Evolutionary conservation across 768 basidiomycete genomes (phyloP), one percentile per base, ranked within the genome.

Genomic region (Suillus sp.): DNA sequence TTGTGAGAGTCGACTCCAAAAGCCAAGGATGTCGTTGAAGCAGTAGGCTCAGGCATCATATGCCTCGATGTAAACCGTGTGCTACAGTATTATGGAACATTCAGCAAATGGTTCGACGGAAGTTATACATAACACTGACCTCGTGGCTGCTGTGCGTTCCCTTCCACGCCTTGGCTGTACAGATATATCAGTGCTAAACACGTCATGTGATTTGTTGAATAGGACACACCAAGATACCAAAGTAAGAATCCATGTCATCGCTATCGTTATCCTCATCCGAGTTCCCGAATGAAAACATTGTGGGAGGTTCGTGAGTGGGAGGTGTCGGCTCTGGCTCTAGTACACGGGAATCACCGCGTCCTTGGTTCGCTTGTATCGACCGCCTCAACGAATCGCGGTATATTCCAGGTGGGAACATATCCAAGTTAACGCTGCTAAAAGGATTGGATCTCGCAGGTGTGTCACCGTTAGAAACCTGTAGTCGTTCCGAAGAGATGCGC

Each of bases 351-450:
- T 59, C 34, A n/a, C 6, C 13, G 5, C 35, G 70, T 25, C 71
- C 22, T 51, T 68, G 45, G 67, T 70, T 58, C 71, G 73, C 66
- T 27, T 57, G 56, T 57, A 57, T 57, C 18, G 56, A 40, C 4
- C 56, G 37, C 27, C 69, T 70, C 20, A 75, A 37, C 32, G 74
- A 77, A 63, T 75, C 74, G 34, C 74, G 70, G 57, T 77, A 75
- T 25, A 77, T 40, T 2, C 74, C 74, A 30, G 74, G 72, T 38
- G 74, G 74, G 59, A 75, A 75, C 43, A 74, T 64, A 20, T 73
- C 67, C 6, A 75, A 57, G n/a, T 75, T 72, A n/a, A 75, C 32
- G 53, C 69, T 75, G 59, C 64, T 68, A 55, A 75, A 75, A 7
- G 75, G 72, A 53, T 75, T 73, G 7, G 63, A 66, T 35, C 65